Evolutionary conservation across 23 red algal genomes (phyloP), one percentile per base, ranked within the genome.

Genomic region (Gracilaria domingensis): DNA sequence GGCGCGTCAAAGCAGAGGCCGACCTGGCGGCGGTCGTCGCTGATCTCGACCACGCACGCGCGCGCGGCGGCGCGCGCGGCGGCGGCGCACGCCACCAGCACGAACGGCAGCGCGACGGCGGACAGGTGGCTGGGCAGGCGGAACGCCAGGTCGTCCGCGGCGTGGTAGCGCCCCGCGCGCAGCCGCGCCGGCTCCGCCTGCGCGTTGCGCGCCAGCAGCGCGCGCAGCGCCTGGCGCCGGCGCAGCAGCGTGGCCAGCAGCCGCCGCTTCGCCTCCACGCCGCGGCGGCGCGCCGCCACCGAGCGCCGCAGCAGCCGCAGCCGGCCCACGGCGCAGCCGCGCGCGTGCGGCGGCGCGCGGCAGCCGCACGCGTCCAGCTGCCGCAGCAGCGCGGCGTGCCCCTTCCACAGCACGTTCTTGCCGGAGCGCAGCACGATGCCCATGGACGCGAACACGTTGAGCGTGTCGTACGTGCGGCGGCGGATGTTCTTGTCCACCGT

Each of bases 401-500:
- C 95, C 26, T 71, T 69, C 96, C 96, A 98, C 29, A 48, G 55
- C 6, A 98, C 91, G 49, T 66, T 71, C 73, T 94, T 94, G 12
- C 89, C 86, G 45, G 56, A 66, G 44, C 95, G 94, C 57, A 66
- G 49, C 14, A 98, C 85, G 40, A 98, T 67, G 35, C 88, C 90
- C 47, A 98, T 95, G 21, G 96, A 93, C 33, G 89, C 81, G 44
- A 98, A 83, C 13, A 98, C 96, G 72, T 98, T 98, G 71, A 98
- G 84, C 13, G 96, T 93, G 45, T 98, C 96, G 47, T 98, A 98
- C 12, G 95, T 93, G 30, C 96, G 79, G 16, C 96, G 82, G 23
- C 96, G 93, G 8, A 95, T 87, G 71, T 98, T 98, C 70, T 95
- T 87, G 39, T 95, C 93, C 6, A 89, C 59, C 4, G 74, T 76